Conservation (phyloP, 768 basidiomycete species). For the Agaricus subrufescens region DNA sequence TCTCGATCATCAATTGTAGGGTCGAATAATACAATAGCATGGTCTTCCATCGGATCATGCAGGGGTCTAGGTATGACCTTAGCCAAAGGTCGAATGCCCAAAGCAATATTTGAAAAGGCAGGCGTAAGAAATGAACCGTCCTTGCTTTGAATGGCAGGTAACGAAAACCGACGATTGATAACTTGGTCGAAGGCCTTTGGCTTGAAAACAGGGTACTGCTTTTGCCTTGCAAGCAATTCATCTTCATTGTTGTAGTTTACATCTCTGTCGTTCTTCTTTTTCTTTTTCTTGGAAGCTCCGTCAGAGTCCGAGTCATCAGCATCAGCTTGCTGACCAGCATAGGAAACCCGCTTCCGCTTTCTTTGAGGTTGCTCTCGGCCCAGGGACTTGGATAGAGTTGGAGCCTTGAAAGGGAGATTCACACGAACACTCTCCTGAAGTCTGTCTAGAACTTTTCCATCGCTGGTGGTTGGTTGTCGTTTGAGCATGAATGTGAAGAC, state of each 20-base stretch:
- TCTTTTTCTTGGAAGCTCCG: slow-evolving; percentile 60
- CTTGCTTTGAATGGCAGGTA: slow-evolving; percentile 76
- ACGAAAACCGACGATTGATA: slow-evolving; percentile 61
- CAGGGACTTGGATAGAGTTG: slow-evolving; percentile 38
- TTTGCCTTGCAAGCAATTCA: slow-evolving; percentile 56
- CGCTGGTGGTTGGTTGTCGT: slow-evolving; percentile 62
- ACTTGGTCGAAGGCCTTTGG: slow-evolving; percentile 71
- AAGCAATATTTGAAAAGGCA: slow-evolving; percentile 60
- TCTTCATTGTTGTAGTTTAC: slow-evolving; percentile 55
- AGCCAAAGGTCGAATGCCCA: slow-evolving; percentile 80
- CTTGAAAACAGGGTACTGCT: slow-evolving; percentile 74
- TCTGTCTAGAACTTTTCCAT: slow-evolving; percentile 64
- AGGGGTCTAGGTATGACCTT: slow-evolving; percentile 85
- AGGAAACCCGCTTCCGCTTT: slow-evolving; percentile 86
- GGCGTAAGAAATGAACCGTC: slow-evolving; percentile 58
- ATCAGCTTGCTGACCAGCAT: slow-evolving; percentile 59
- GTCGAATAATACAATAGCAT: slow-evolving; percentile 95
- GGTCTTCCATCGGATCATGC: slow-evolving; percentile 97
- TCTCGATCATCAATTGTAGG: slow-evolving; percentile 93
- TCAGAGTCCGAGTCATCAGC: slow-evolving; percentile 54
- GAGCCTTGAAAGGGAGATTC: slow-evolving; percentile 79
- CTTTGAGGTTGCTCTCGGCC: slow-evolving; percentile 62
- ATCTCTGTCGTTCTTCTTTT: slow-evolving; percentile 52
- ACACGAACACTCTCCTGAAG: slow-evolving; percentile 69
- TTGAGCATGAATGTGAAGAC: slow-evolving; percentile 48